Base-by-base conservation (phyloP, 78 protist genomes). In the Andalucia godoyi region DNA sequence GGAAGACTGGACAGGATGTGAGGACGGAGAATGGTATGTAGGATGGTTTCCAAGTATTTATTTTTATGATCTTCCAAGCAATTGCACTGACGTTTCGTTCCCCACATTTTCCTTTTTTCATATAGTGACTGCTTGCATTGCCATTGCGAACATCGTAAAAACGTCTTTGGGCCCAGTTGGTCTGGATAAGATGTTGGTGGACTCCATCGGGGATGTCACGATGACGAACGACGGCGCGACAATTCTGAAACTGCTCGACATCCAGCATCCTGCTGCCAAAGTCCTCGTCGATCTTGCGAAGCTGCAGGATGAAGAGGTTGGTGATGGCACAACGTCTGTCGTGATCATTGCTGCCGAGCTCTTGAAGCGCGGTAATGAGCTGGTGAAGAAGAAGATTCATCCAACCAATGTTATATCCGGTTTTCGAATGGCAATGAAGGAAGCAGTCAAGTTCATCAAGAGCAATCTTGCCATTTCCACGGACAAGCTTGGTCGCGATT, bases 301-400 rank as follows among this genome's bases (percentile, higher is more conserved):
- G 18, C 76, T 83, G 40, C 90, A 85, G n/a, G 77, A 61, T 53
- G 39, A 7, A 2, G 66, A 46, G 76, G 91, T 82, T 40, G 93
- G 98, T 33, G 98, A 91, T 36, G 98, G 98, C 21, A 97, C 99
- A 10, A 97, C 99, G 0, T 80, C 96, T 2, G 99, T 96, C 37
- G 98, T 95, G 23, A 80, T 97, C 30, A 23, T 95, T 0, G 99
- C 99, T 18, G 90, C 99, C 0, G 99, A 97, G 76, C 84, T 97
- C 7, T 77, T 95, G 40, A 54, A 87, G 81, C 52, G 86, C 18
- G 98, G 98, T 21, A 82, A 88, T 58, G 92, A 91, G 45, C 80
- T 97, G 59, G 86, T 95, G 10, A 66, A 73, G 76, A 66, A 76
- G 23, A 66, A 80, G 53, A 83, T 96, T 25, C 99, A 97, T 65